These are phyloP conservation scores for Colletotrichum gigasporum DNA, from an alignment of 2,329 filamentous ascomycete genomes.

Conservation along the genomic window DNA sequence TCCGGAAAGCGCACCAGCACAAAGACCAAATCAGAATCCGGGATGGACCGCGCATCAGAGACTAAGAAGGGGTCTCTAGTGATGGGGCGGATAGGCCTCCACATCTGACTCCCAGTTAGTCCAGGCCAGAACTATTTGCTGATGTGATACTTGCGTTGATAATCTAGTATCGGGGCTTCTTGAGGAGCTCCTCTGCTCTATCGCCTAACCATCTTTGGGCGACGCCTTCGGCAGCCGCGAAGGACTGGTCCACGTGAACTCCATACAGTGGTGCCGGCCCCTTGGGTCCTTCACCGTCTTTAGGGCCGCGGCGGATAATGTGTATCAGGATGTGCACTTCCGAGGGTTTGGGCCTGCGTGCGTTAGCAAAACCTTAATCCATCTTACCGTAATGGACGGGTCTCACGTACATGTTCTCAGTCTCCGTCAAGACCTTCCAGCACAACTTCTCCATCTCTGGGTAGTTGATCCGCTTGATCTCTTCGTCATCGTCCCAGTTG, in stretches of 20 bases:
- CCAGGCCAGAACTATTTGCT: slow-evolving; percentile 63
- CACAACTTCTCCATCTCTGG: slow-evolving; percentile 32
- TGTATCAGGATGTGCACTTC: slow-evolving; percentile 26
- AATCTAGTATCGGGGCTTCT: slow-evolving; percentile 57
- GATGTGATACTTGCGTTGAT: slow-evolving; percentile 67
- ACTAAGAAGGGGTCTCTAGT: slow-evolving; percentile 60
- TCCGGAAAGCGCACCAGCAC: slow-evolving; percentile 32
- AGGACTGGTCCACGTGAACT: slow-evolving; percentile 67
- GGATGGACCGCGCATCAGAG: slow-evolving; percentile 59
- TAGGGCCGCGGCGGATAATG: slow-evolving; percentile 25
- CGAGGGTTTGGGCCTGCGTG: slow-evolving; percentile 16
- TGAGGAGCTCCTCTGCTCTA: slow-evolving; percentile 40
- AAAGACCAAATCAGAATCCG: slow-evolving; percentile 60
- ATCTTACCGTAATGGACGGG: no score
- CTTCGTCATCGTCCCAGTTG: slow-evolving; percentile 63
- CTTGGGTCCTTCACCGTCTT: slow-evolving; percentile 15
- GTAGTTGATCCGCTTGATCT: slow-evolving; percentile 52
- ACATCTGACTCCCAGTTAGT: slow-evolving; percentile 45
- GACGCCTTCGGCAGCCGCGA: slow-evolving; percentile 46
- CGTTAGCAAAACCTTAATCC: not conserved
- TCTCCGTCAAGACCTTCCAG: slow-evolving; percentile 26
- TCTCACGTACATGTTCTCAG: slow-evolving; percentile 16
- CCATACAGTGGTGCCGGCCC: slow-evolving; percentile 28
- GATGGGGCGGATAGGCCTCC: slow-evolving; percentile 47
- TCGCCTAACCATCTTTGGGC: slow-evolving; percentile 23